Evolutionary conservation across 257 asterid genomes (phyloP).

Genomic region (Verbascum thapsus): DNA sequence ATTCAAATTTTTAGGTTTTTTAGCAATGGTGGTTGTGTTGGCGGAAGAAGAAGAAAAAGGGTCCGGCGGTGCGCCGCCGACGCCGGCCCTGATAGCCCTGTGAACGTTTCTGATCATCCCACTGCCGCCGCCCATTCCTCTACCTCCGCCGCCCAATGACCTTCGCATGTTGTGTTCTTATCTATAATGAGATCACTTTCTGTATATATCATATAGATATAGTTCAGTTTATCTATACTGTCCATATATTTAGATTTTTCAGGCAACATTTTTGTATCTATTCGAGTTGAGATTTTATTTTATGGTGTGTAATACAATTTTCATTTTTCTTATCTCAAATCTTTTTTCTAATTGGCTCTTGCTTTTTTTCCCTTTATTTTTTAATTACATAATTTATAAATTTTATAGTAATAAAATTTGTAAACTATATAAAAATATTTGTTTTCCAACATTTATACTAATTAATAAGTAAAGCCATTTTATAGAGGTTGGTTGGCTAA

Average conservation of each 20-base stretch:
- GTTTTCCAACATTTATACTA: too few relatives aligned
- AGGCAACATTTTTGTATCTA: constrained; percentile 15
- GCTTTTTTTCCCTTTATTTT: too few relatives aligned
- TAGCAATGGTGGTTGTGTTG: constrained; percentile 11
- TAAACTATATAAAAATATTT: too few relatives aligned
- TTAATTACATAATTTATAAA: too few relatives aligned
- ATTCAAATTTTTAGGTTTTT: constrained; percentile 2
- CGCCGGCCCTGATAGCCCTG: constrained; percentile 51
- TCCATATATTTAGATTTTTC: constrained; percentile 26
- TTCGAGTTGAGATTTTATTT: constrained; percentile 9
- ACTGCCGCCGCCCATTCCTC: too few relatives aligned
- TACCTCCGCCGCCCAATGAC: constrained; percentile 49
- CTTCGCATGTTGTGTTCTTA: constrained; percentile 54
- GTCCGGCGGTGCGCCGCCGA: constrained; percentile 45
- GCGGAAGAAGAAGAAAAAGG: constrained; percentile 46
- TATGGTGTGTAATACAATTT: constrained; percentile 7
- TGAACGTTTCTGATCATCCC: constrained; percentile 50
- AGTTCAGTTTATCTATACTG: not conserved
- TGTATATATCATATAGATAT: too few relatives aligned
- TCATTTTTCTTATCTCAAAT: too few relatives aligned
- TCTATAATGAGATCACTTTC: too few relatives aligned
- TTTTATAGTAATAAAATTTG: too few relatives aligned
- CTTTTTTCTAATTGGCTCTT: not conserved
- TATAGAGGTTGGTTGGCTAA: too few relatives aligned
- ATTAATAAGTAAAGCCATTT: too few relatives aligned